phyloP scores from a whole-genome alignment of 805 yeast species.

The Metschnikowia orientalis region DNA sequence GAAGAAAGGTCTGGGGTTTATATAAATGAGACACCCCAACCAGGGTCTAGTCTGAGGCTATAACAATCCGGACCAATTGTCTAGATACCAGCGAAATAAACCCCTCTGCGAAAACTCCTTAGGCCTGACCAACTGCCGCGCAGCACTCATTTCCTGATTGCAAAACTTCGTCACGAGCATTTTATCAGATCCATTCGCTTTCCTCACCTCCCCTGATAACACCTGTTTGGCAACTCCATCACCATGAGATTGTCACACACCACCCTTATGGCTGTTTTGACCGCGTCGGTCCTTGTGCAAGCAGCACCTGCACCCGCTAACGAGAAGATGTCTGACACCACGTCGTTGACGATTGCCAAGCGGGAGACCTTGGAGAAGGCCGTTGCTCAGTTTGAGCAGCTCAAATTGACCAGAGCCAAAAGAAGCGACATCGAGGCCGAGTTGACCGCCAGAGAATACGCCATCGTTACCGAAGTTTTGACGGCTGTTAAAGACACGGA shows the following conservation, averaged over 20 bases:
- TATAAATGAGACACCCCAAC: too few relatives aligned
- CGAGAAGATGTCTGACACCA: slow-evolving; percentile 9
- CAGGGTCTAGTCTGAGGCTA: too few relatives aligned
- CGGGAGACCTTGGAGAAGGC: slow-evolving; percentile 21
- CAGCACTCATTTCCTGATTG: too few relatives aligned
- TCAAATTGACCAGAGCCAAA: slow-evolving; percentile 22
- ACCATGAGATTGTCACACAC: slow-evolving; percentile 32
- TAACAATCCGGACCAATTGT: too few relatives aligned
- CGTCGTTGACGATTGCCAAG: slow-evolving; percentile 5
- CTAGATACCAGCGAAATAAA: too few relatives aligned
- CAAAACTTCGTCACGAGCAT: too few relatives aligned
- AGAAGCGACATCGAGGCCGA: slow-evolving; percentile 27
- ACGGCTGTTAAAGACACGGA: slow-evolving; percentile 33
- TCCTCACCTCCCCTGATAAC: too few relatives aligned
- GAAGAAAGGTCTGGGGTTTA: too few relatives aligned
- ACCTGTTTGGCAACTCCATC: too few relatives aligned
- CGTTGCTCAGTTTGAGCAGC: slow-evolving; percentile 21
- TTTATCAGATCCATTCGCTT: too few relatives aligned
- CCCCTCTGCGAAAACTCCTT: too few relatives aligned
- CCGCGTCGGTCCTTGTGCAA: slow-evolving; percentile 22
- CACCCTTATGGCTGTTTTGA: slow-evolving; percentile 27
- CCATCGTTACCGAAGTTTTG: slow-evolving; percentile 38
- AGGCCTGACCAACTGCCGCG: too few relatives aligned
- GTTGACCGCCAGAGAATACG: slow-evolving; percentile 34
- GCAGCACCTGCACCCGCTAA: slow-evolving; percentile 32